phyloP scores from a whole-genome alignment of 257 asterid genomes.

The Lycium ferocissimum region DNA sequence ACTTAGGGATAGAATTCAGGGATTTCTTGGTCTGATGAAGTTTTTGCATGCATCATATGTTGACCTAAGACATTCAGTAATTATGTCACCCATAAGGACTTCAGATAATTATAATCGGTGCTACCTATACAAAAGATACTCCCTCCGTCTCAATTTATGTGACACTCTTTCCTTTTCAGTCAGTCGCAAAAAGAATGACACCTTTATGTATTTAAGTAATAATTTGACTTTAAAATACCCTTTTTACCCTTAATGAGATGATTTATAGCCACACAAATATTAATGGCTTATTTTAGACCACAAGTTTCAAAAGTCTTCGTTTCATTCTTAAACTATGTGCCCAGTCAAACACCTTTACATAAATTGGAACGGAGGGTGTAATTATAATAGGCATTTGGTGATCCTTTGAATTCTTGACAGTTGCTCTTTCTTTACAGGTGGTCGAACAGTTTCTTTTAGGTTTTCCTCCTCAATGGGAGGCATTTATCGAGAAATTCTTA shows the following conservation, averaged over 20 bases:
- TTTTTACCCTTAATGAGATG: too few relatives aligned
- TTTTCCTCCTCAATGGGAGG: conserved; percentile 83
- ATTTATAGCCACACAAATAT: too few relatives aligned
- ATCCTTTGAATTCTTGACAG: background rate
- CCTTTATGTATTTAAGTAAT: too few relatives aligned
- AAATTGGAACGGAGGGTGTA: too few relatives aligned
- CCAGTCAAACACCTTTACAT: too few relatives aligned
- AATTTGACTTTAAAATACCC: too few relatives aligned
- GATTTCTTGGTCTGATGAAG: background rate
- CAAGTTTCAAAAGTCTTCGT: too few relatives aligned
- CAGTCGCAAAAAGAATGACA: too few relatives aligned
- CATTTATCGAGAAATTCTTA: conserved; percentile 44
- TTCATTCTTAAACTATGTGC: too few relatives aligned
- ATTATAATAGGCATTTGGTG: background rate
- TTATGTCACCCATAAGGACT: background rate
- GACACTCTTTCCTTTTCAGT: too few relatives aligned
- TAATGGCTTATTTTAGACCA: too few relatives aligned
- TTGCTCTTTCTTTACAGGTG: conserved; percentile 47
- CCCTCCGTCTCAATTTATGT: too few relatives aligned
- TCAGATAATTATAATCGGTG: background rate
- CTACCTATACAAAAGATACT: background rate
- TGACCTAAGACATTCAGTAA: conserved; percentile 11
- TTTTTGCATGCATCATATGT: conserved; percentile 11
- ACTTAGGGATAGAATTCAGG: background rate
- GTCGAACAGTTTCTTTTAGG: conserved; percentile 65